phyloP scores from a whole-genome alignment of 306 rosid genomes.

The Rosa multiflora region DNA sequence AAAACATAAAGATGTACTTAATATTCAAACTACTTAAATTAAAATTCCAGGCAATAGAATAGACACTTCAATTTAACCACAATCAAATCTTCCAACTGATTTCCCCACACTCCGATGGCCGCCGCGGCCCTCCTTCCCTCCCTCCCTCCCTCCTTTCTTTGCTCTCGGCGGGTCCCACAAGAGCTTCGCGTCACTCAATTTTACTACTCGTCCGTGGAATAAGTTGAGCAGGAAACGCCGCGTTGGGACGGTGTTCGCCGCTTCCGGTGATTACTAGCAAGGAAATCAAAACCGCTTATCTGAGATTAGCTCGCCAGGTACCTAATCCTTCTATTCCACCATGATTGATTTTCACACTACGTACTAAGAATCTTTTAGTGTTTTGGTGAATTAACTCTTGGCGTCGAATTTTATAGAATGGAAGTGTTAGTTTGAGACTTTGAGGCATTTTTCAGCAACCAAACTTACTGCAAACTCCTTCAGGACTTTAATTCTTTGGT shows the following conservation, averaged over 20 bases:
- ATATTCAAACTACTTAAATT: too few relatives aligned
- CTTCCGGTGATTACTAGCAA: slow-evolving; percentile 77
- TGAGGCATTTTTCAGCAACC: too few relatives aligned
- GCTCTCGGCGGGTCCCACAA: slow-evolving; percentile 44
- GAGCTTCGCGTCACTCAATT: slow-evolving; percentile 32
- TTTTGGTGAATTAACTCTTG: too few relatives aligned
- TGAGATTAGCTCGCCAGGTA: slow-evolving; percentile 97
- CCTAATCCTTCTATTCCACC: background rate
- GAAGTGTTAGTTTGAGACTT: too few relatives aligned
- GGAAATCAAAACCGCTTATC: slow-evolving; percentile 94
- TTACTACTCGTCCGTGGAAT: slow-evolving; percentile 10
- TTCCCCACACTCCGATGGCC: slow-evolving; percentile 48
- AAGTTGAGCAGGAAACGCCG: slow-evolving; percentile 36
- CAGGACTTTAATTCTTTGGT: too few relatives aligned
- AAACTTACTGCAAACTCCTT: too few relatives aligned
- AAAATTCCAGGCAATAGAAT: too few relatives aligned
- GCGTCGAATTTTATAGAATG: too few relatives aligned
- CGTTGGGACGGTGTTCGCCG: slow-evolving; percentile 42
- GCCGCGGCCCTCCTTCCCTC: slow-evolving; percentile 5
- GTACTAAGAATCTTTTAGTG: background rate
- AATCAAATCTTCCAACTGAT: background rate
- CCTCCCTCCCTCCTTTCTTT: slow-evolving; percentile 22
- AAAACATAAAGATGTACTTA: too few relatives aligned
- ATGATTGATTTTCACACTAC: background rate
- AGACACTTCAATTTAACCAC: background rate